Evolutionary conservation across 768 basidiomycete species (phyloP).

Genomic region (Hericium coralloides): DNA sequence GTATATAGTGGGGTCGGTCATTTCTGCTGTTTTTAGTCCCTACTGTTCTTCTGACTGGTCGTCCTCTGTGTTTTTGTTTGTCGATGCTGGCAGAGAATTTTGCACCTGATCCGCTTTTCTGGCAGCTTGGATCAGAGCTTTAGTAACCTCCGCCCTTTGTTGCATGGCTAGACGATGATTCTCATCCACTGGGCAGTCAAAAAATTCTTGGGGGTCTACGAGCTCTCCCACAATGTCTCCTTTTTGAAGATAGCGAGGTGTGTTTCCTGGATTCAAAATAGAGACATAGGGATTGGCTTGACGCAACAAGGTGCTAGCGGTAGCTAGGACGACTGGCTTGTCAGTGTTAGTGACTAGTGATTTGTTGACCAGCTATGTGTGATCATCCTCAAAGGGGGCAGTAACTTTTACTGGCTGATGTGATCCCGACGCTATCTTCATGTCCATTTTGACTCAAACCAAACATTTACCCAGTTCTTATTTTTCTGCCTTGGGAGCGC

Average conservation of each 20-base stretch:
- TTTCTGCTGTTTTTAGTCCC: conserved; percentile 23
- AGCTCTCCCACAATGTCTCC: background rate
- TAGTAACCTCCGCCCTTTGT: background rate
- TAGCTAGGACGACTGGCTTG: background rate
- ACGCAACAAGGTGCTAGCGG: background rate
- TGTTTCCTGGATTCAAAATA: background rate
- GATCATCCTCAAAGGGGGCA: background rate
- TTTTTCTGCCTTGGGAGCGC: too few species aligned
- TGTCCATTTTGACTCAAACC: background rate
- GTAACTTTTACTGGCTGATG: background rate
- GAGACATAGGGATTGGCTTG: background rate
- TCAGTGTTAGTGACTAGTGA: background rate
- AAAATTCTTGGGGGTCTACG: background rate
- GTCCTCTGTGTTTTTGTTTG: too few species aligned
- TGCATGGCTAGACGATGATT: background rate
- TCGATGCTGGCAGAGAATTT: too few species aligned
- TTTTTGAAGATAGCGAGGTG: background rate
- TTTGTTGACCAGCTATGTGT: background rate
- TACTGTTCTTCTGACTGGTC: conserved; percentile 13
- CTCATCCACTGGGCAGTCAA: background rate
- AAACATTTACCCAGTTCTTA: background rate
- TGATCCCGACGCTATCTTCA: background rate
- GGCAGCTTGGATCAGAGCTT: too few species aligned
- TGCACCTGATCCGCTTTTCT: too few species aligned
- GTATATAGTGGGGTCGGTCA: conserved; percentile 11